Base-by-base conservation (phyloP, 1,284 basidiomycete species). In the Amylostereum areolatum region DNA sequence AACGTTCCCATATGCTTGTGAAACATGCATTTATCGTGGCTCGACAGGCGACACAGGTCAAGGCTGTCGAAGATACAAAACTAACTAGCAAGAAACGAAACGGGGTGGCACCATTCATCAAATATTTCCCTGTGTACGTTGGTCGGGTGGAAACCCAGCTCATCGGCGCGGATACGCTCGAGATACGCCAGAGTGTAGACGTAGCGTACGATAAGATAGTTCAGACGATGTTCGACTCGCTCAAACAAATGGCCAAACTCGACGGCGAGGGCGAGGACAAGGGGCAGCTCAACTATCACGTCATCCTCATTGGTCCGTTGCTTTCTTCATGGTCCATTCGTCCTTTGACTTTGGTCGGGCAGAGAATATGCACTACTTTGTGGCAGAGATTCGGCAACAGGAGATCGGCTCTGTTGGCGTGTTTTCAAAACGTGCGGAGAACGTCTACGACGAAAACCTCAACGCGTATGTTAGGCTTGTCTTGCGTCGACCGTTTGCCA, bases 341-440 rank as follows among this genome's bases (percentile, higher is more conserved):
- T 31, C 35, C 8, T n/a, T 35, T 50, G 35, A 48, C 25, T 5
- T 27, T 45, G 7, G 30, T 45, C 54, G 34, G 10, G 7, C 60
- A 97, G 96, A 97, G 66, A 99, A 99, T 63, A 95, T 96, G 92
- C 89, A 94, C 58, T 85, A 91, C 62, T 95, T 97, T 62, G 80
- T 92, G 36, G 80, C 85, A 0, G 92, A 96, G 62, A 81, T 89
- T 29, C 78, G 81, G 0, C 80, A 80, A 55, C 70, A 85, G 55
- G 81, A 86, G 54, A 73, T 89, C 31, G 77, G 78, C 27, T 84
- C 88, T 2, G 79, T 95, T 4, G 69, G 71, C 6, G 69, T 72
- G 0, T 94, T 92, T 60, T 70, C 86, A 40, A 79, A 80, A 56
- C 80, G 81, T 48, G 95, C 93, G 0, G 84, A 92, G 63, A 73